Conservation (phyloP, 805 yeast species). For the Ogataea ganodermae region DNA sequence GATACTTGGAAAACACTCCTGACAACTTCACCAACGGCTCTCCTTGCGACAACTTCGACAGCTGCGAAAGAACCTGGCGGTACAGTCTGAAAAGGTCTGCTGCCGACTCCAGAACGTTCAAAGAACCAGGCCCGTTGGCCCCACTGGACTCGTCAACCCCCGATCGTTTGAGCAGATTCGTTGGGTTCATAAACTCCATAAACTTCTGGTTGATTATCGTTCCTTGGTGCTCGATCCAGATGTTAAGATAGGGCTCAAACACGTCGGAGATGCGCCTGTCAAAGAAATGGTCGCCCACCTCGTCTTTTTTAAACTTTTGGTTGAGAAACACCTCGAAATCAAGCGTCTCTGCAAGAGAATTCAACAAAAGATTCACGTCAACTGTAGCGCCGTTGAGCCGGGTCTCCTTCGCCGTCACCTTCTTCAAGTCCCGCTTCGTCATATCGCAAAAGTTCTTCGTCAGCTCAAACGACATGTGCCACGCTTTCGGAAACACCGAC, state of each 20-base stretch:
- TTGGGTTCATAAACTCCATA: slow-evolving; percentile 59
- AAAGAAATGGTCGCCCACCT: slow-evolving; percentile 33
- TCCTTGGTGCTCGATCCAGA: slow-evolving; percentile 90
- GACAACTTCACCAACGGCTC: slow-evolving; percentile 53
- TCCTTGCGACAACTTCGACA: slow-evolving; percentile 59
- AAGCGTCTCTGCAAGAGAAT: slow-evolving; percentile 70
- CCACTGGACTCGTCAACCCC: slow-evolving; percentile 33
- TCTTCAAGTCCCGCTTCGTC: slow-evolving; percentile 67
- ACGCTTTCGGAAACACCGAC: slow-evolving; percentile 62
- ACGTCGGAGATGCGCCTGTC: slow-evolving; percentile 55
- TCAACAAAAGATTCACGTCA: slow-evolving; percentile 66
- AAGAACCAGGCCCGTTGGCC: slow-evolving; percentile 30
- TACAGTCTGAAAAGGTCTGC: slow-evolving; percentile 83
- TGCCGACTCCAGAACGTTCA: slow-evolving; percentile 79
- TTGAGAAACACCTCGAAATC: slow-evolving; percentile 81
- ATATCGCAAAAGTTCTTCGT: slow-evolving; percentile 63
- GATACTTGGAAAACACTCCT: slow-evolving; percentile 63
- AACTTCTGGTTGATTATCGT: slow-evolving; percentile 60
- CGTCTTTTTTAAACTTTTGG: slow-evolving; percentile 54
- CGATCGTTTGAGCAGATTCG: slow-evolving; percentile 48
- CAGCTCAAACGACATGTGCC: slow-evolving; percentile 70
- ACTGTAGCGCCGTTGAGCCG: slow-evolving; percentile 36
- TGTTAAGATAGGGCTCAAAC: slow-evolving; percentile 80
- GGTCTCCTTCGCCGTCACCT: slow-evolving; percentile 47
- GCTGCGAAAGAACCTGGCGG: slow-evolving; percentile 70